A percentile compares a stretch with the other conserved stretches of the same genome.
These are phyloP conservation scores for Schwanniomyces polymorphus DNA, from an alignment of 805 yeast genomes.

Conservation along the genomic window DNA sequence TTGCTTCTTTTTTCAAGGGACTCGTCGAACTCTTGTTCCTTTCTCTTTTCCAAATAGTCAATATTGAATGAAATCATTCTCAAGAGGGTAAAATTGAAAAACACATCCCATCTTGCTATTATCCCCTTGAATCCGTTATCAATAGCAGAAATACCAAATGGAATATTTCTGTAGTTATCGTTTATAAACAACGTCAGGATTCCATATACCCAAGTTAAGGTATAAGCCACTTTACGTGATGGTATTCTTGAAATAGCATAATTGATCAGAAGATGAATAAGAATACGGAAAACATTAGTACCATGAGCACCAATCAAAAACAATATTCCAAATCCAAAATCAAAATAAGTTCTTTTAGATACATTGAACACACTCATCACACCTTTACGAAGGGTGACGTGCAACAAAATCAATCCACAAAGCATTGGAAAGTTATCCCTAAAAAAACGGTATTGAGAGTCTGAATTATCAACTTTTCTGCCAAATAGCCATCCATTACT, in stretches of 20 bases:
- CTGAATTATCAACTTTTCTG: constrained; percentile 89
- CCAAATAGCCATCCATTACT: constrained; percentile 90
- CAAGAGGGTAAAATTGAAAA: constrained; percentile 84
- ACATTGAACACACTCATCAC: constrained; percentile 16
- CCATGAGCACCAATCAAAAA: constrained; percentile 82
- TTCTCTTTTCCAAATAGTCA: constrained; percentile 60
- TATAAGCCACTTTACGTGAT: constrained; percentile 38
- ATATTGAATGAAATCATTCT: constrained; percentile 81
- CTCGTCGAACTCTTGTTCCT: constrained; percentile 7
- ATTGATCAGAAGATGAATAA: constrained; percentile 56
- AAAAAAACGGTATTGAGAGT: constrained; percentile 83
- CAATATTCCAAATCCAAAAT: constrained; percentile 65
- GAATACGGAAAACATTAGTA: constrained; percentile 60
- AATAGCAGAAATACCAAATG: constrained; percentile 53
- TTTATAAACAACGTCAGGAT: constrained; percentile 76
- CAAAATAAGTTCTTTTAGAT: constrained; percentile 59
- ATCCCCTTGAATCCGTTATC: constrained; percentile 72
- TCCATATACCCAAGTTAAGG: constrained; percentile 74
- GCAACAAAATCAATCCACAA: constrained; percentile 53
- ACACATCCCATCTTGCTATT: constrained; percentile 92
- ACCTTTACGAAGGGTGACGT: constrained; percentile 49
- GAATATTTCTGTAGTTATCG: constrained; percentile 59
- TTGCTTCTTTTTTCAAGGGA: constrained; percentile 8
- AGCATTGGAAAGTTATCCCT: constrained; percentile 75
- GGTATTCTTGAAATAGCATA: constrained; percentile 48